phyloP scores from a whole-genome alignment of 768 basidiomycete genomes.

The Lyophyllum decastes region DNA sequence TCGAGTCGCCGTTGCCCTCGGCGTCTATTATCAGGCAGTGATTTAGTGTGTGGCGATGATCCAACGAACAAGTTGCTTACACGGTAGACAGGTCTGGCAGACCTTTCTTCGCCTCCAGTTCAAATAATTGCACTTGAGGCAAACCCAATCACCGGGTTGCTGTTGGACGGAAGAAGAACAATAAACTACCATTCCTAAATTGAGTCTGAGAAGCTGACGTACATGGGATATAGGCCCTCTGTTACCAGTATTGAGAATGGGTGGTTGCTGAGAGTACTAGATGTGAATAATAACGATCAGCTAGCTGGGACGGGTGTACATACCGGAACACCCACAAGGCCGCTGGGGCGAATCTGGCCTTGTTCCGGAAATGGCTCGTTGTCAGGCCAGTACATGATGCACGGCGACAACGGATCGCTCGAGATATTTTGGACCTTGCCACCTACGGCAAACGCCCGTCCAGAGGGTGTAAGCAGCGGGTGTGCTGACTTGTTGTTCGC shows the following conservation, averaged over 20 bases:
- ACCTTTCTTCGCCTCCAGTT: constrained; percentile 89
- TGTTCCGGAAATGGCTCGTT: constrained; percentile 83
- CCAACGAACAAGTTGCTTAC: constrained; percentile 41
- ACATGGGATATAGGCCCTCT: constrained; percentile 85
- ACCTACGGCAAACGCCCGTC: constrained; percentile 72
- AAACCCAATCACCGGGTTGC: constrained; percentile 84
- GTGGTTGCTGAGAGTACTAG: constrained; percentile 59
- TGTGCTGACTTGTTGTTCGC: constrained; percentile 46
- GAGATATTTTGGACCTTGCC: constrained; percentile 83
- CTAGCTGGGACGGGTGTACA: constrained; percentile 10
- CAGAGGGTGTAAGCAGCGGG: constrained; percentile 81
- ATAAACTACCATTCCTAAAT: constrained; percentile 2
- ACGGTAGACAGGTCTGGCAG: constrained; percentile 86
- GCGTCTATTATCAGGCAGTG: constrained; percentile 56
- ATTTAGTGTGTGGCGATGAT: constrained; percentile 8
- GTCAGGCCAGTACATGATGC: constrained; percentile 90
- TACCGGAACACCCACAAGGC: constrained; percentile 56
- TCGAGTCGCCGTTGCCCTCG: constrained; percentile 86
- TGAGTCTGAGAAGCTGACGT: constrained; percentile 35
- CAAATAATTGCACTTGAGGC: constrained; percentile 81
- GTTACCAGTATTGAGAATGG: constrained; percentile 88
- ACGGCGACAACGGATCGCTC: constrained; percentile 66
- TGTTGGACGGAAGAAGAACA: constrained; percentile 22
- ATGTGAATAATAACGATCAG: constrained; percentile 4
- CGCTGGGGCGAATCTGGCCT: constrained; percentile 72